Conservation (phyloP, 2,329 filamentous ascomycete genomes). For the Penicillium sp. region DNA sequence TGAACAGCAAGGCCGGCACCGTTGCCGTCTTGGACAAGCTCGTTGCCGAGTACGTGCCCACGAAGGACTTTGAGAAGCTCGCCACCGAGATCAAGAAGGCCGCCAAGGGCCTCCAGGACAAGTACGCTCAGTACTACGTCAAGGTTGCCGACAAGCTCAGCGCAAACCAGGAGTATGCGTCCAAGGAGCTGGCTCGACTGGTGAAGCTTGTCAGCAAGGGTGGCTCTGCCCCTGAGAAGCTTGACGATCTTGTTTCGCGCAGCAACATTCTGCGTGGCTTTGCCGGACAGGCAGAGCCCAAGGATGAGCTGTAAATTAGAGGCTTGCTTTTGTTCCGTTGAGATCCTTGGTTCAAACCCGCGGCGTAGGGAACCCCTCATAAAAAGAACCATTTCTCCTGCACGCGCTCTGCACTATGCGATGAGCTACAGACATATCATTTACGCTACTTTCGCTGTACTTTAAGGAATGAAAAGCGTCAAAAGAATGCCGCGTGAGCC, state of each 20-base stretch:
- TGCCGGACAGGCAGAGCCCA: slow-evolving; percentile 53
- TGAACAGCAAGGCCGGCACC: slow-evolving; percentile 74
- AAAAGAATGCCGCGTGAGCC: neutral
- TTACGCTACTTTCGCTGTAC: slow-evolving; percentile 6
- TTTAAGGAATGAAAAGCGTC: slow-evolving; percentile 9
- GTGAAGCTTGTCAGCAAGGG: slow-evolving; percentile 79
- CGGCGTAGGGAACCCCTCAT: too few species aligned
- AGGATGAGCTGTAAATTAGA: slow-evolving; percentile 62
- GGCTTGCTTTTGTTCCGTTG: slow-evolving; percentile 3
- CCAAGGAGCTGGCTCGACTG: slow-evolving; percentile 79
- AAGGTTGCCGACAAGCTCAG: slow-evolving; percentile 81
- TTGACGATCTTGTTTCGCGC: slow-evolving; percentile 79
- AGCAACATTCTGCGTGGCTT: slow-evolving; percentile 85
- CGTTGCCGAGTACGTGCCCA: slow-evolving; percentile 61
- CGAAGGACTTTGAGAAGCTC: slow-evolving; percentile 60
- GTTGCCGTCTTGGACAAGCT: slow-evolving; percentile 71
- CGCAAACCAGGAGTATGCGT: slow-evolving; percentile 68
- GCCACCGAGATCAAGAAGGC: slow-evolving; percentile 66
- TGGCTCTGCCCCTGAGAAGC: slow-evolving; percentile 74
- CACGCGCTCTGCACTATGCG: neutral
- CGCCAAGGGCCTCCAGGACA: slow-evolving; percentile 62
- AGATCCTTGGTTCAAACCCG: too few species aligned
- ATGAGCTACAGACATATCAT: slow-evolving; percentile 5
- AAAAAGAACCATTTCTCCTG: too few species aligned
- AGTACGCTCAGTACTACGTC: slow-evolving; percentile 90